Evolutionary conservation across 345 rosid species (phyloP), one percentile per base, ranked within the genome.

Genomic region (Eutrema heterophyllum): DNA sequence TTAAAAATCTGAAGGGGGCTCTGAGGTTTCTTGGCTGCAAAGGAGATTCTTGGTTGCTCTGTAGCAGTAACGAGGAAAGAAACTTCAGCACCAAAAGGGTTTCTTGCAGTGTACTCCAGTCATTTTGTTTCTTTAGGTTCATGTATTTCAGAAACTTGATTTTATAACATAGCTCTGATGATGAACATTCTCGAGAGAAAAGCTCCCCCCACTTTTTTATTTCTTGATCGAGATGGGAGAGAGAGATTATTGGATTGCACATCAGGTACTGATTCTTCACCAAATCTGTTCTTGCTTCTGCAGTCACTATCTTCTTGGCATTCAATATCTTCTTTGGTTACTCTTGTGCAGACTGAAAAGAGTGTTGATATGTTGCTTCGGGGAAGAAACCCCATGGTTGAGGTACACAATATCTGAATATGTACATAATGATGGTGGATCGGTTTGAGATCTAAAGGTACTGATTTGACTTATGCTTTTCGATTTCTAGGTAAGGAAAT

Each of bases 141-240:
- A n/a, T n/a, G n/a, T n/a, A n/a, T n/a, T n/a, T n/a, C n/a, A n/a
- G n/a, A n/a, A n/a, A n/a, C n/a, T n/a, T n/a, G n/a, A n/a, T n/a
- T n/a, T n/a, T n/a, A n/a, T n/a, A n/a, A n/a, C n/a, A n/a, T n/a
- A n/a, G n/a, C n/a, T n/a, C n/a, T n/a, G n/a, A n/a, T n/a, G 70
- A 90, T 88, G 83, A 90, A 82, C 58, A 68, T 88, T 65, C 85
- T 85, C 2, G 90, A 88, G 82, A 84, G 96, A 54, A 84, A 86
- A 81, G 86, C 81, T 67, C 85, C 91, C 14, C 85, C 91, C 5
- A 86, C 93, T n/a, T 18, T 89, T 89, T 79, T 84, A 82, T 73
- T 89, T 88, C 81, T 74, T 86, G 82, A 83, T 87, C 14, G 89
- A 89, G 83, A 86, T 89, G 89, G 68, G 91, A 64, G 85, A 83